These are phyloP conservation scores for Rhodomyrtus tomentosa DNA, from an alignment of 345 rosid species.

Conservation along the genomic window DNA sequence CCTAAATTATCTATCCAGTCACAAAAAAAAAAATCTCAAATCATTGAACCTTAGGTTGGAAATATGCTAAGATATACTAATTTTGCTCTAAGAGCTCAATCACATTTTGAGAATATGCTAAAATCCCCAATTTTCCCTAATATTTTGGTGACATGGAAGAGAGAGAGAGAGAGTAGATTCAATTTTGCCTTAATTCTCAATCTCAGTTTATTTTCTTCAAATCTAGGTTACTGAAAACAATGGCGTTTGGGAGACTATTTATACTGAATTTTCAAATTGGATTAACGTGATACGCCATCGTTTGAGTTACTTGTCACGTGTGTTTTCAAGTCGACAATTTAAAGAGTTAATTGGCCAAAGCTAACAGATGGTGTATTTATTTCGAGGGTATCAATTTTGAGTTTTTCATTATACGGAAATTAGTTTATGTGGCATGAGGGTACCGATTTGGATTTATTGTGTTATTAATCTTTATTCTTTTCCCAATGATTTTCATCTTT, in stretches of 20 bases:
- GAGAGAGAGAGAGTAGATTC: not conserved
- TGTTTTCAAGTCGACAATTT: not conserved
- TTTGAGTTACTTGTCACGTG: fast-evolving
- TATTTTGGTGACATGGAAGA: not conserved
- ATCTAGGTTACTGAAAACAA: no score
- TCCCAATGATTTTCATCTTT: not conserved
- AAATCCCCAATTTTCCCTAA: not conserved
- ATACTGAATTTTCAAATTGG: not conserved
- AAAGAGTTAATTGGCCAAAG: not conserved
- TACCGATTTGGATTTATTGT: not conserved
- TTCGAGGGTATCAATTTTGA: not conserved
- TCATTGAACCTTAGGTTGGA: not conserved
- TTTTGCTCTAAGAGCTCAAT: not conserved
- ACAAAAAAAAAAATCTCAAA: no score
- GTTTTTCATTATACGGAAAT: not conserved
- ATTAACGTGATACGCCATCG: not conserved
- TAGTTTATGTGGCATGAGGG: not conserved
- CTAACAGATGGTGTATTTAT: not conserved
- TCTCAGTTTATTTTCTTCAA: not conserved
- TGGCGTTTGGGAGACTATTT: not conserved
- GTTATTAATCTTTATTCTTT: fast-evolving
- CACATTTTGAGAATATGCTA: not conserved
- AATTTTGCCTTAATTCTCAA: not conserved
- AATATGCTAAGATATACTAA: not conserved
- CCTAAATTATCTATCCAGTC: no score